These are phyloP conservation scores for Neurospora sp. DNA, from an alignment of 2,329 filamentous ascomycete species.

Conservation along the genomic window DNA sequence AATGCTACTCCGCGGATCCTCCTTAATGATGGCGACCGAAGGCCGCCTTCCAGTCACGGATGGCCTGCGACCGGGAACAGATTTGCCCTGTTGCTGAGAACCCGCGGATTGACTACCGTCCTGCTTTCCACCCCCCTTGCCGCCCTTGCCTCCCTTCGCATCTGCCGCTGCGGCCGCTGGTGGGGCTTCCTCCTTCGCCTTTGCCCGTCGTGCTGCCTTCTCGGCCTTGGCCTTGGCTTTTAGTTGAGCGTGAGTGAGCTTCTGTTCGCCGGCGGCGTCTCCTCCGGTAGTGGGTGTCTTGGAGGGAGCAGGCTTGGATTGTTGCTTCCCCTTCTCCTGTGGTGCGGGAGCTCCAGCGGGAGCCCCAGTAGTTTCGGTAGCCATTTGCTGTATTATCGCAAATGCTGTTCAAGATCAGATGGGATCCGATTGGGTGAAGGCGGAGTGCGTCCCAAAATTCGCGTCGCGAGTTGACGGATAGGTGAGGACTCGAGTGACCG, in stretches of 20 bases:
- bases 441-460: background rate
- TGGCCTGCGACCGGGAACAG: constrained; percentile 25
- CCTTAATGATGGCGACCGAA: constrained; percentile 32
- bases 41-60: constrained; percentile 24
- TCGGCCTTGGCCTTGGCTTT: constrained; percentile 88
- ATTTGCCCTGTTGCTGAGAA: constrained; percentile 20
- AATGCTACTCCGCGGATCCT: constrained; percentile 54
- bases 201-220: constrained; percentile 76
- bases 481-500: background rate
- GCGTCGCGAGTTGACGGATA: background rate
- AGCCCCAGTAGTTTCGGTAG: constrained; percentile 14
- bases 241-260: constrained; percentile 65
- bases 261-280: constrained; percentile 29
- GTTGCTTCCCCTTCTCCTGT: constrained; percentile 5
- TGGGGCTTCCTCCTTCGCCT: constrained; percentile 45
- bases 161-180: constrained; percentile 28
- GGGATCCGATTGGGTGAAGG: background rate
- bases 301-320: constrained; percentile 6
- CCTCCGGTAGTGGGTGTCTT: constrained; percentile 12
- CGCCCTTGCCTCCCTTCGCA: constrained; percentile 37
- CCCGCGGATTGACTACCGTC: constrained; percentile 27
- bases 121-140: constrained; percentile 29
- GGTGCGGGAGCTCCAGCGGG: constrained; percentile 7
- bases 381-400: constrained; percentile 10
- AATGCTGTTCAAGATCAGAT: background rate